Conservation (phyloP, 257 asterid genomes). For the Sherardia arvensis region DNA sequence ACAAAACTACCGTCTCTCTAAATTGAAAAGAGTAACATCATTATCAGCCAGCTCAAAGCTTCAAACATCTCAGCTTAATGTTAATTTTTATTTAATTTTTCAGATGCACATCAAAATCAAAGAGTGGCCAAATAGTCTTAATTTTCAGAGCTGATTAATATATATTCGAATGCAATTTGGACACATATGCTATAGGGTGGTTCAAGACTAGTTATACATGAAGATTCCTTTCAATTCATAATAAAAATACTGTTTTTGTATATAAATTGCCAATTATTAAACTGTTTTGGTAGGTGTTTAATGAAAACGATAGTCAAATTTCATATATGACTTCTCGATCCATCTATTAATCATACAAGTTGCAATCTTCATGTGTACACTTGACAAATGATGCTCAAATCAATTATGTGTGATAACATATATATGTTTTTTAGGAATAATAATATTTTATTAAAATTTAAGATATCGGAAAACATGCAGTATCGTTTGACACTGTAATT, state of each 20-base stretch:
- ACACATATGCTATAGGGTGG: not conserved
- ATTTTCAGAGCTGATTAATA: not conserved
- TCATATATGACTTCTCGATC: slow-evolving; percentile 29
- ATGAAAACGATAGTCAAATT: slow-evolving; percentile 64
- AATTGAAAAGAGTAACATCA: not conserved
- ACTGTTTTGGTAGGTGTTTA: slow-evolving; percentile 41
- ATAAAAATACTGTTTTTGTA: not conserved
- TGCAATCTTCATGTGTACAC: not conserved
- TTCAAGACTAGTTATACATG: slow-evolving; percentile 2
- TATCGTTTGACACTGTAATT: no score
- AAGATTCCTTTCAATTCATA: slow-evolving; percentile 4
- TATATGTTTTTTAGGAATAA: not conserved
- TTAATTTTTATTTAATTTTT: not conserved
- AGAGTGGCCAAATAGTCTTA: not conserved
- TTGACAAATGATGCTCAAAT: not conserved
- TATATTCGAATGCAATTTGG: not conserved
- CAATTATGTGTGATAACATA: no score
- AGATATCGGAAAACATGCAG: no score
- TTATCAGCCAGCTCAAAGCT: not conserved
- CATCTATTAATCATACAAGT: slow-evolving; percentile 19
- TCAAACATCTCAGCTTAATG: not conserved
- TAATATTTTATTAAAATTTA: no score
- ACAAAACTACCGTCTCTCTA: no score
- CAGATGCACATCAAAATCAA: not conserved
- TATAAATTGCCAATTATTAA: slow-evolving; percentile 6